Conservation (phyloP, 2,329 filamentous ascomycete genomes). For the Atkinsonella hypoxylon region DNA sequence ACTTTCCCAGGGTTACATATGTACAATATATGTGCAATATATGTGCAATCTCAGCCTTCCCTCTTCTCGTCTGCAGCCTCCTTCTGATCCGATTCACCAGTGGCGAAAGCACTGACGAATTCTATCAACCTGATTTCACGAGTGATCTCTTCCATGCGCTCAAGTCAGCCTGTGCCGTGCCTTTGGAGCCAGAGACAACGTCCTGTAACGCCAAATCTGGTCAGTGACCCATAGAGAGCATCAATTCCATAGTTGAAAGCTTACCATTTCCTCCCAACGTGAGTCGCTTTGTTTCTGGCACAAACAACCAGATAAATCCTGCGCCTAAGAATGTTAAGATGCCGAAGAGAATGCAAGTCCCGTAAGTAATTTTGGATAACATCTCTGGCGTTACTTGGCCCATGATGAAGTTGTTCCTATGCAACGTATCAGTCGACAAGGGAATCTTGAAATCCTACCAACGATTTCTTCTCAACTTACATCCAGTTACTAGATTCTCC, state of each 20-base stretch:
- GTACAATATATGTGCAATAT: too few relatives aligned
- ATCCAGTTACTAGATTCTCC: not conserved
- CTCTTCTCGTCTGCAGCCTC: not conserved
- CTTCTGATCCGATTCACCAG: not conserved
- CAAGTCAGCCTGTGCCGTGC: slow-evolving; percentile 53
- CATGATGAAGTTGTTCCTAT: slow-evolving; percentile 23
- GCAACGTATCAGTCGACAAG: not conserved
- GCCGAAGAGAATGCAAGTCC: slow-evolving; percentile 62
- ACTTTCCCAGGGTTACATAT: not conserved
- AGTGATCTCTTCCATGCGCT: slow-evolving; percentile 64
- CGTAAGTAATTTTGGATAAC: slow-evolving; percentile 51
- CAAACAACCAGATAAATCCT: slow-evolving; percentile 49
- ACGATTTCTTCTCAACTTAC: not conserved
- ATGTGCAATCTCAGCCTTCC: too few relatives aligned
- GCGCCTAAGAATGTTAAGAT: slow-evolving; percentile 51
- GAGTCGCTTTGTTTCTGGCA: slow-evolving; percentile 52
- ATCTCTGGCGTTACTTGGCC: slow-evolving; percentile 60
- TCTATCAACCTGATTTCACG: slow-evolving; percentile 49
- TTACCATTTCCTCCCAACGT: slow-evolving; percentile 52
- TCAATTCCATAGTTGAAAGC: not conserved
- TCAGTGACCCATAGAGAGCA: too few relatives aligned
- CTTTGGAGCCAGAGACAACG: slow-evolving; percentile 53
- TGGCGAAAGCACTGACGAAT: not conserved
- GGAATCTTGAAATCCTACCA: not conserved
- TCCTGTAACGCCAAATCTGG: slow-evolving; percentile 28